Evolutionary conservation across 805 yeast genomes (phyloP), one percentile per base, ranked within the genome.

Genomic region (Barnettozyma botsteinii): DNA sequence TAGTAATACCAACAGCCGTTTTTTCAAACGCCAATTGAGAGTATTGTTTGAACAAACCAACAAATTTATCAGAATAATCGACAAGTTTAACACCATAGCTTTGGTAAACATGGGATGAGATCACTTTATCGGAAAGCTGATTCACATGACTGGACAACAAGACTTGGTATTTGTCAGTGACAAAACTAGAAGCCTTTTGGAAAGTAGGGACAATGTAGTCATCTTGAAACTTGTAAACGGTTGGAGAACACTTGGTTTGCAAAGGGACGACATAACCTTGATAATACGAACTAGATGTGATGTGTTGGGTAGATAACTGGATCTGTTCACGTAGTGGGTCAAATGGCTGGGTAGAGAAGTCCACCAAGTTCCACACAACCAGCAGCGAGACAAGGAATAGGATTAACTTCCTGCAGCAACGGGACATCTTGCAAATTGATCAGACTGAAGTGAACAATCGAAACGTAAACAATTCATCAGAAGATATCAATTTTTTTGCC

Each of bases 241-340:
- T 27, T 5, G 34, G 55, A 36, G 21, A n/a, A 11, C 22, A 45
- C 31, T 45, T 46, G 4, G 29, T 34, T 1, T 50, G 49, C 2
- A 46, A 20, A 4, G 53, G 55, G 13, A 43, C 41, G 25, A 53
- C 37, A 36, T 52, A 50, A 7, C 42, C 48, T 14, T 40, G 47
- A 29, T 53, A 55, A 43, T 47, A 49, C 7, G 31, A 35, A 23
- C 26, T 42, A 18, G 25, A 12, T 10, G 41, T 43, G 17, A 47
- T 21, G 23, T 33, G 29, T 14, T 29, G 35, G 13, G 37, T 20
- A n/a, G 35, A 29, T 12, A 10, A 31, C 4, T 32, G 37, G 42
- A 45, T 41, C 23, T 48, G 53, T 10, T 44, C 37, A 15, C 48
- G 50, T 3, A 55, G 29, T 3, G 57, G 54, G 20, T 48, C 53